A percentile compares a stretch with the other conserved stretches of the same genome.
Conservation (phyloP, 2,329 filamentous ascomycete genomes). For the Colletotrichum orchidophilum region DNA sequence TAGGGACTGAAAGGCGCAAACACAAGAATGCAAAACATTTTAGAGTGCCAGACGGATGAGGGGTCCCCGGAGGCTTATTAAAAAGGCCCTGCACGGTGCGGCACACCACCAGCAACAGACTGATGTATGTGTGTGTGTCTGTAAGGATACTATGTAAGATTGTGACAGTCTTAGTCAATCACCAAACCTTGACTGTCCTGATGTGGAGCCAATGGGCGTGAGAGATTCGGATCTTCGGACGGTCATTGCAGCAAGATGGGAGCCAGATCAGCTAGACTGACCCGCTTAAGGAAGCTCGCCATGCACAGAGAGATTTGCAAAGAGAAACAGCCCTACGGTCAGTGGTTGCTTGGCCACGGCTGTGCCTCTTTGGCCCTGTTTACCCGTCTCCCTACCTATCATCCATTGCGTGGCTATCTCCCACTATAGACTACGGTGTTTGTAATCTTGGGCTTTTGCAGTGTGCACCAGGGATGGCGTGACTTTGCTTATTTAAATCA, state of each 20-base stretch:
- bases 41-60: neutral
- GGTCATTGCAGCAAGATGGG: constrained; percentile 4
- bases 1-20: neutral
- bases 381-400: neutral
- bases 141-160: neutral
- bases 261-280: constrained; percentile 16
- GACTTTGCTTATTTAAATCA: constrained; percentile 15
- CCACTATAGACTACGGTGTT: neutral
- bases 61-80: neutral
- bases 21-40: neutral
- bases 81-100: neutral
- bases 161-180: constrained; percentile 2
- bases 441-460: neutral
- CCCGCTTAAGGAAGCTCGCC: constrained; percentile 7
- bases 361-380: neutral
- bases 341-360: neutral
- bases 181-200: constrained; percentile 29
- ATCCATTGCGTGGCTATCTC: neutral
- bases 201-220: constrained; percentile 25
- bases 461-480: constrained; percentile 21
- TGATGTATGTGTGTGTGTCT: neutral
- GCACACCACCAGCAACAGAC: neutral
- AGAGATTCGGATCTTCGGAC: constrained; percentile 31
- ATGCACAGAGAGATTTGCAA: neutral
- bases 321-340: neutral